These are phyloP conservation scores for Sclerotinia subarctica DNA, from an alignment of 2,329 filamentous ascomycete genomes.

Conservation along the genomic window DNA sequence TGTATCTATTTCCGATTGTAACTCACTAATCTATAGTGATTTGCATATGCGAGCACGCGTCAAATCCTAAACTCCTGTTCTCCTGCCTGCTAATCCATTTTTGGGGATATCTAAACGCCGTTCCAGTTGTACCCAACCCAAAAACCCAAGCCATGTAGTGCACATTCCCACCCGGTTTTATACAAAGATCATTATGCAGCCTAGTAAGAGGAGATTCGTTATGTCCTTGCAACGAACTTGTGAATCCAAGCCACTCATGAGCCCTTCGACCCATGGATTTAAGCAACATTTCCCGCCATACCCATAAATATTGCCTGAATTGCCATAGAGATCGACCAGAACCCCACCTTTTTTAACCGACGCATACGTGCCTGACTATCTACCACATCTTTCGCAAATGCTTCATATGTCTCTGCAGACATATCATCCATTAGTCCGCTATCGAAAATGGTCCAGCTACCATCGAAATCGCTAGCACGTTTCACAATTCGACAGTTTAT, in stretches of 20 bases:
- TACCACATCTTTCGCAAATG: slow-evolving; percentile 86
- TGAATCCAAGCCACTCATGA: background rate
- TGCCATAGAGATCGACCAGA: slow-evolving; percentile 91
- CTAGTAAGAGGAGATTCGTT: background rate
- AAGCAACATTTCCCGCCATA: slow-evolving; percentile 77
- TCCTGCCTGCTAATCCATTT: slow-evolving; percentile 5
- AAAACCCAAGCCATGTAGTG: slow-evolving; percentile 1
- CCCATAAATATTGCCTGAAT: slow-evolving; percentile 94
- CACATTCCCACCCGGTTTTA: slow-evolving; percentile 5
- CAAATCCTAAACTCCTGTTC: slow-evolving; percentile 6
- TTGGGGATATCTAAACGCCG: slow-evolving; percentile 18
- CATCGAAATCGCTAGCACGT: slow-evolving; percentile 82
- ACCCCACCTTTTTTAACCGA: slow-evolving; percentile 89
- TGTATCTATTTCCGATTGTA: background rate
- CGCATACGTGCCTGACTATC: slow-evolving; percentile 83
- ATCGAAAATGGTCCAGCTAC: slow-evolving; percentile 92
- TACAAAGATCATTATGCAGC: background rate
- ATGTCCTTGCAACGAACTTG: background rate
- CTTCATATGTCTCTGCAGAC: slow-evolving; percentile 89
- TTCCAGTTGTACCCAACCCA: background rate
- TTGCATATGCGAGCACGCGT: background rate
- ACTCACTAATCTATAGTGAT: background rate
- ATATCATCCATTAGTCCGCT: slow-evolving; percentile 92
- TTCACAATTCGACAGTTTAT: slow-evolving; percentile 95
- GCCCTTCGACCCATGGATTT: slow-evolving; percentile 14